phyloP scores from a whole-genome alignment of 2,329 filamentous ascomycete genomes.

The Ceratocystis alfenasii region DNA sequence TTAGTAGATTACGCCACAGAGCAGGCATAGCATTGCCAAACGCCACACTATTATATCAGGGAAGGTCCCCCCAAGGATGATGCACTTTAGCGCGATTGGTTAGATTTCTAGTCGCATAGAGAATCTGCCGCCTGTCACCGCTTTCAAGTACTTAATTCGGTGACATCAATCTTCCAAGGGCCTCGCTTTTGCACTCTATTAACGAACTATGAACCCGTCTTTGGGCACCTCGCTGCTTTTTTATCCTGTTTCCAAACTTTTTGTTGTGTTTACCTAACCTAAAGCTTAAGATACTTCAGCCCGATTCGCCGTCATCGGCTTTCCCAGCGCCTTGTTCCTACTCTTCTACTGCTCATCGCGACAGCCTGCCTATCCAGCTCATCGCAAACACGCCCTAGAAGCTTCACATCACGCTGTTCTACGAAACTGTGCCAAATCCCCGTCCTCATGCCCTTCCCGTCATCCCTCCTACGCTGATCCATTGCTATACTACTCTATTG shows the following conservation, averaged over 20 bases:
- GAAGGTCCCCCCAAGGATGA: too few relatives aligned
- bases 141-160: conserved; percentile 11
- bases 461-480: neutral
- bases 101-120: conserved; percentile 10
- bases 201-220: neutral
- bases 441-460: neutral
- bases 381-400: neutral
- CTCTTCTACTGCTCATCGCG: neutral
- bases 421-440: neutral
- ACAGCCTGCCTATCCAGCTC: neutral
- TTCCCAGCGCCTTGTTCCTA: neutral
- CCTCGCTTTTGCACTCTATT: neutral
- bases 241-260: neutral
- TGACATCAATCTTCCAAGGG: conserved; percentile 16
- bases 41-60: neutral
- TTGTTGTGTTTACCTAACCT: neutral
- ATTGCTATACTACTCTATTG: neutral
- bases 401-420: neutral
- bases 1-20: conserved; percentile 9
- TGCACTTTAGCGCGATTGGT: too few relatives aligned
- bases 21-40: neutral
- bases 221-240: neutral
- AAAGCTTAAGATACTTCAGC: neutral
- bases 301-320: neutral
- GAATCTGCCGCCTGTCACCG: conserved; percentile 9